Evolutionary conservation across 2,329 filamentous ascomycete species (phyloP).

Genomic region (Daldinia eschscholtzii): DNA sequence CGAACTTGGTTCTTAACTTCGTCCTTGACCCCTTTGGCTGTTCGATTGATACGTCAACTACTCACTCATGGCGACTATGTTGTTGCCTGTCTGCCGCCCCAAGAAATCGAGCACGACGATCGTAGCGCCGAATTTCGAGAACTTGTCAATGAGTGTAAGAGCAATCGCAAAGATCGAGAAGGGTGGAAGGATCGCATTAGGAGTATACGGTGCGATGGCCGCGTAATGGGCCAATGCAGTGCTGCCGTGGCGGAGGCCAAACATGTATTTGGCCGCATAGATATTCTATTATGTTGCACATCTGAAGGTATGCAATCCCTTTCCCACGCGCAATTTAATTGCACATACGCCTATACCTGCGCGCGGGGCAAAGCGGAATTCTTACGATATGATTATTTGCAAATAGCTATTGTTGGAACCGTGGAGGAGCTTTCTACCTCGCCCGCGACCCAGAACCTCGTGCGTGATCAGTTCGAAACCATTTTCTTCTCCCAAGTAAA

Average conservation of each 20-base stretch:
- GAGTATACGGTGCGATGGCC: constrained; percentile 73
- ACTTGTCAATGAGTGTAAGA: constrained; percentile 79
- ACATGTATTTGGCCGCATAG: constrained; percentile 84
- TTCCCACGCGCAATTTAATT: constrained; percentile 10
- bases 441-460: constrained; percentile 78
- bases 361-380: constrained; percentile 30
- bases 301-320: constrained; percentile 74
- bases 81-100: constrained; percentile 82
- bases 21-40: constrained; percentile 84
- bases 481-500: constrained; percentile 98
- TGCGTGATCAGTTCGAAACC: constrained; percentile 91
- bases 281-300: constrained; percentile 90
- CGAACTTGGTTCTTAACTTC: constrained; percentile 95
- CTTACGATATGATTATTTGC: constrained; percentile 37
- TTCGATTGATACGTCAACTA: constrained; percentile 83
- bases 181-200: constrained; percentile 85
- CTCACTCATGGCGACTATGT: constrained; percentile 94
- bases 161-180: constrained; percentile 72
- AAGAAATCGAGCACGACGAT: constrained; percentile 81
- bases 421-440: constrained; percentile 89
- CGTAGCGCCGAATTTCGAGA: constrained; percentile 83
- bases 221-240: constrained; percentile 77
- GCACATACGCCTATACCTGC: constrained; percentile 12
- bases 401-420: constrained; percentile 82
- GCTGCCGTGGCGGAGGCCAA: constrained; percentile 90